phyloP scores from a whole-genome alignment of 2,329 filamentous ascomycete species.

The Colletotrichum acutatum region DNA sequence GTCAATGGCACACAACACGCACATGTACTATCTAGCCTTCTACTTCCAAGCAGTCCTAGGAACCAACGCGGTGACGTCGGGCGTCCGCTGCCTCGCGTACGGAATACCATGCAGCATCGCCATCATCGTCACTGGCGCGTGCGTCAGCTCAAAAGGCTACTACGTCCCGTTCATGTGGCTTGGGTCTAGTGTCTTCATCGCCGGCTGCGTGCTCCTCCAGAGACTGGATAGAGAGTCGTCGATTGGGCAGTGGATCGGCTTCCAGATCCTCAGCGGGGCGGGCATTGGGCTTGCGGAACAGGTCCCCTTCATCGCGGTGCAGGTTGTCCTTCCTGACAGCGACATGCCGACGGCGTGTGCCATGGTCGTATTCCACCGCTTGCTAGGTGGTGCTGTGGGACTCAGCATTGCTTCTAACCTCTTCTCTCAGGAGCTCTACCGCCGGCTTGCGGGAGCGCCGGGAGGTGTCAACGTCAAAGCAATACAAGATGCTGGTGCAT shows the following conservation, averaged over 20 bases:
- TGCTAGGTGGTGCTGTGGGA: background rate
- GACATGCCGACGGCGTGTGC: background rate
- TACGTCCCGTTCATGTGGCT: background rate
- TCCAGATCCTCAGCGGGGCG: slow-evolving; percentile 25
- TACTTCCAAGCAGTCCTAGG: background rate
- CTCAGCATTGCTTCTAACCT: slow-evolving; percentile 4
- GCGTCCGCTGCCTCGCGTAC: background rate
- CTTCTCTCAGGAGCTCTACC: slow-evolving; percentile 6
- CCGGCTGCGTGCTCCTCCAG: background rate
- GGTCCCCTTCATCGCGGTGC: slow-evolving; percentile 31
- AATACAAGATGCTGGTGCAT: background rate
- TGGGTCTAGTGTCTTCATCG: background rate
- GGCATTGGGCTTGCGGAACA: slow-evolving; percentile 31
- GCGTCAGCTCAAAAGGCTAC: background rate
- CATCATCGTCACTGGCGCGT: background rate
- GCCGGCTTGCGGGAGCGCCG: background rate
- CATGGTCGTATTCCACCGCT: background rate
- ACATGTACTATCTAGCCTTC: background rate
- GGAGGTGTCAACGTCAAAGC: background rate
- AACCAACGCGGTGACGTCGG: background rate
- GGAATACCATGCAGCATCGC: background rate
- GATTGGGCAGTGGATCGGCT: slow-evolving; percentile 17
- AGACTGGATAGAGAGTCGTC: background rate
- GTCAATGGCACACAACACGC: background rate
- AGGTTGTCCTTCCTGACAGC: slow-evolving; percentile 29